Conservation (phyloP, 2,329 filamentous ascomycete species). For the Microcyclospora tardicrescens region DNA sequence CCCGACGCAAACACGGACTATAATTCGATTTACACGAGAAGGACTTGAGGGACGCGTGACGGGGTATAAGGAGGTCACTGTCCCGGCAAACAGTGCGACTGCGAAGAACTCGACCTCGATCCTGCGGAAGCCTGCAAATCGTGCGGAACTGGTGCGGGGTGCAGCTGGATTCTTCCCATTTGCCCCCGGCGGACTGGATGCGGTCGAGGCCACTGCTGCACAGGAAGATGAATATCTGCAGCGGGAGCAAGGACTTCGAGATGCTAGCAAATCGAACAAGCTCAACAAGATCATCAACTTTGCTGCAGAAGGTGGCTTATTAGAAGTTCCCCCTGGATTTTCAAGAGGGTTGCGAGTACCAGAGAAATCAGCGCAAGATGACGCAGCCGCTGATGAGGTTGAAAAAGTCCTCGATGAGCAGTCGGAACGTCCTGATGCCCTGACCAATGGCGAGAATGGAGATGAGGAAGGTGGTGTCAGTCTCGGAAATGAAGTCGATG, state of each 20-base stretch:
- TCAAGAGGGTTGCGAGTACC: conserved; percentile 63
- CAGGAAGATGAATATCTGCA: conserved; percentile 60
- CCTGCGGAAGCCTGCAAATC: conserved; percentile 68
- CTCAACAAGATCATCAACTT: conserved; percentile 83
- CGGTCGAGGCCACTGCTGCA: conserved; percentile 72
- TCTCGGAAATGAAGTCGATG: conserved; percentile 25
- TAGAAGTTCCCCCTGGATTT: conserved; percentile 75
- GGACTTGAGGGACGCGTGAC: conserved; percentile 86
- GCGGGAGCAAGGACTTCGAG: conserved; percentile 33
- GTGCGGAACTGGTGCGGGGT: conserved; percentile 83
- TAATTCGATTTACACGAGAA: conserved; percentile 82
- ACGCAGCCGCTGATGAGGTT: conserved; percentile 51
- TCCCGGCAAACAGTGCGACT: conserved; percentile 76
- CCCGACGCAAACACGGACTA: conserved; percentile 84
- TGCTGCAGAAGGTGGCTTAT: conserved; percentile 59
- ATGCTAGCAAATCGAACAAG: conserved; percentile 32
- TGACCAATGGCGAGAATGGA: conserved; percentile 20
- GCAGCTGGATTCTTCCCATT: conserved; percentile 92
- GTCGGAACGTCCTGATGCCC: conserved; percentile 30
- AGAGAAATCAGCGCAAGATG: conserved; percentile 42
- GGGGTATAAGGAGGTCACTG: conserved; percentile 85
- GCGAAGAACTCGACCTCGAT: conserved; percentile 93
- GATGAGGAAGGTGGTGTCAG: conserved; percentile 22
- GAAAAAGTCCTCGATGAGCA: conserved; percentile 47
- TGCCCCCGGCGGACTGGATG: conserved; percentile 77